Percentiles rank a stretch among this genome's conserved stretches.
These are phyloP conservation scores for Zygosaccharomyces sapae DNA, from an alignment of 1,139 yeast species.

Conservation along the genomic window DNA sequence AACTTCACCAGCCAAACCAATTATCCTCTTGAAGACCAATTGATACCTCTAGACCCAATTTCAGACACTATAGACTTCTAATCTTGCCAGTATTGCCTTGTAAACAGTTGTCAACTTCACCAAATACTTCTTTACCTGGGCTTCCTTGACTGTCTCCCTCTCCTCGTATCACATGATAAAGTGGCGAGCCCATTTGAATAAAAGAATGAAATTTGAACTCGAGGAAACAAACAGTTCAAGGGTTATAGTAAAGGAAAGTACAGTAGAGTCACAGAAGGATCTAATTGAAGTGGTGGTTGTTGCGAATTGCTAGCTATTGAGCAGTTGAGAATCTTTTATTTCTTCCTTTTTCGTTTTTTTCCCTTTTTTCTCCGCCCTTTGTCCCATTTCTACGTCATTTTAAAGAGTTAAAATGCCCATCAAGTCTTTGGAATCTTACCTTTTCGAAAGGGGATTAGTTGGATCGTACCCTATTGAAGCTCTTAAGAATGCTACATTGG, in stretches of 20 bases:
- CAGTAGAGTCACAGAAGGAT: neutral
- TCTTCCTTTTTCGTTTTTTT: neutral
- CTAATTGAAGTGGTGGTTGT: neutral
- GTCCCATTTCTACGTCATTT: neutral
- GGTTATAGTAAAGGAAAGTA: neutral
- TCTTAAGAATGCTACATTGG: conserved; percentile 65
- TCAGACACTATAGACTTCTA: neutral
- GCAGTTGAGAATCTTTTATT: neutral
- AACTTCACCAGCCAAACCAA: neutral
- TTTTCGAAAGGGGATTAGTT: conserved; percentile 65
- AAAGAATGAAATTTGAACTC: conserved; percentile 2
- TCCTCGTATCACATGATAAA: conserved; percentile 5
- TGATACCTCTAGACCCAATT: neutral
- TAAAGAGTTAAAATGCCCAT: conserved; percentile 38
- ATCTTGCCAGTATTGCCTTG: neutral
- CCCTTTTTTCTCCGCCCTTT: neutral
- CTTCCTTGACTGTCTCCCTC: neutral
- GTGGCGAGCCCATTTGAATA: conserved; percentile 6
- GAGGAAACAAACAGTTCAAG: conserved; percentile 3
- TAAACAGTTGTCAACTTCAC: neutral
- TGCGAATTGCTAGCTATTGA: conserved; percentile 1
- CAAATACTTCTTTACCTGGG: neutral
- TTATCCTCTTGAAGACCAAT: neutral
- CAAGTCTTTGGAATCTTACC: conserved; percentile 65
- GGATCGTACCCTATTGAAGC: conserved; percentile 61